phyloP scores from a whole-genome alignment of 257 asterid species.

The Mentha longifolia region DNA sequence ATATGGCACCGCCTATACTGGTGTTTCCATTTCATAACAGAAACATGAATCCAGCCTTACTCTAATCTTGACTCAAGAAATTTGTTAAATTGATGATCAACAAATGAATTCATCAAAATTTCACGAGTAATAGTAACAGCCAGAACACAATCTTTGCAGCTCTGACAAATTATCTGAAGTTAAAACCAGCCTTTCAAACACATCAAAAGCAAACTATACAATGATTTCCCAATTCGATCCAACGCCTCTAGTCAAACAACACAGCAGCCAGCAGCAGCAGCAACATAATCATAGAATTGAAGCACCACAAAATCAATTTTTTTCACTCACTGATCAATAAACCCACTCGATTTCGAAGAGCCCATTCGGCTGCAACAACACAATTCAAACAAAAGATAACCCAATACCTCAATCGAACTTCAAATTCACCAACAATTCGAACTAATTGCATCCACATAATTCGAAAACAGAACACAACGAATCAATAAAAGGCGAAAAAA shows the following conservation, averaged over 20 bases:
- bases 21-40: not conserved
- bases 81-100: not conserved
- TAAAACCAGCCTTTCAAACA: not conserved
- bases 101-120: not conserved
- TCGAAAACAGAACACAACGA: not conserved
- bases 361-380: not conserved
- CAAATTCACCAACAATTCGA: conserved; percentile 16
- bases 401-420: conserved; percentile 18
- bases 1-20: not conserved
- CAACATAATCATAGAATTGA: not conserved
- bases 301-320: conserved; percentile 20
- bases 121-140: no score
- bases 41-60: not conserved
- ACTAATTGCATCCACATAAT: not conserved
- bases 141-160: conserved; percentile 9
- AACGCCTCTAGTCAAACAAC: conserved; percentile 3
- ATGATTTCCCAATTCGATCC: conserved; percentile 6
- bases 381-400: not conserved
- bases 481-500: conserved; percentile 4
- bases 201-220: not conserved
- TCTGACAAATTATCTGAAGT: not conserved
- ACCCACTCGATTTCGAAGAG: conserved; percentile 11
- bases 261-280: conserved; percentile 13
- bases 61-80: not conserved
- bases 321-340: not conserved